phyloP scores from a whole-genome alignment of 2,329 filamentous ascomycete genomes.

The Trichoderma sp. region DNA sequence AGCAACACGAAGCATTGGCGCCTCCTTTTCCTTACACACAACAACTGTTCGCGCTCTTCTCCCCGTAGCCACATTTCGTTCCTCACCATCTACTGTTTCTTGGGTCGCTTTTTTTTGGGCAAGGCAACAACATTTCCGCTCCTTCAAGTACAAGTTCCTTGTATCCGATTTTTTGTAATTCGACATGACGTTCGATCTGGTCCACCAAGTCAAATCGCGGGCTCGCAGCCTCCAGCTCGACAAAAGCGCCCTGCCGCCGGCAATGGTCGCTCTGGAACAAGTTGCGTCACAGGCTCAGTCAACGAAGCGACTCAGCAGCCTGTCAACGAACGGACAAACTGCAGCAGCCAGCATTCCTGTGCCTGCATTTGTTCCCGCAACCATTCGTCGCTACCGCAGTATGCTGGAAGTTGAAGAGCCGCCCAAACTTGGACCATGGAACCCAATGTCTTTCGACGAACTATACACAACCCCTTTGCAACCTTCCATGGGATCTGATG shows the following conservation, averaged over 20 bases:
- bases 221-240: conserved; percentile 54
- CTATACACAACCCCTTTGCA: conserved; percentile 40
- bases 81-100: conserved; percentile 49
- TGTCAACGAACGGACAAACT: conserved; percentile 30
- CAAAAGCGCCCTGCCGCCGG: conserved; percentile 31
- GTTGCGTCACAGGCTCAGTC: conserved; percentile 27
- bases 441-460: conserved; percentile 51
- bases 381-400: conserved; percentile 48
- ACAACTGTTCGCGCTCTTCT: conserved; percentile 30
- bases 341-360: conserved; percentile 18
- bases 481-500: neutral
- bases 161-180: conserved; percentile 36
- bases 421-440: conserved; percentile 47
- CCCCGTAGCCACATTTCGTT: conserved; percentile 43
- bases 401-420: conserved; percentile 56
- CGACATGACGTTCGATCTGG: conserved; percentile 47
- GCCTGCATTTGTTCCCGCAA: conserved; percentile 26
- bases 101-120: conserved; percentile 44
- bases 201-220: conserved; percentile 47
- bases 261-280: conserved; percentile 27
- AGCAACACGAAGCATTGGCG: conserved; percentile 14
- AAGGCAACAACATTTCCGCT: conserved; percentile 32
- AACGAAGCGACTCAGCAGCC: conserved; percentile 41
- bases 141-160: conserved; percentile 29
- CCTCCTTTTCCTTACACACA: conserved; percentile 27